These are phyloP conservation scores for Tritrichomonas foetus DNA, from an alignment of 208 protist species.

Conservation along the genomic window DNA sequence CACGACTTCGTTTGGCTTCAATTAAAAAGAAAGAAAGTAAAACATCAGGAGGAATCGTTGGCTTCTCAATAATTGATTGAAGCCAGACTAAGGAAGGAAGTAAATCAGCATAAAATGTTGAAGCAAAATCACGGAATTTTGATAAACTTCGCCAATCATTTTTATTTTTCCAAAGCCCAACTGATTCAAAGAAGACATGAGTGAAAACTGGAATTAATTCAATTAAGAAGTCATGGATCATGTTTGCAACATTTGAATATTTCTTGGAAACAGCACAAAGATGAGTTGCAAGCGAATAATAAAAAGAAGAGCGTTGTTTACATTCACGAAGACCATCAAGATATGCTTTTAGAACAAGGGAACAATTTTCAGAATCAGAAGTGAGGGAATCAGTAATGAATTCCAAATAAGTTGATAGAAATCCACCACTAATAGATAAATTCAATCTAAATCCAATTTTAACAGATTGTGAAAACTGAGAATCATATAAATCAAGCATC, in stretches of 20 bases:
- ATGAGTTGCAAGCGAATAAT: conserved; percentile 9
- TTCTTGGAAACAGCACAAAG: not conserved
- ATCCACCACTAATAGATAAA: not conserved
- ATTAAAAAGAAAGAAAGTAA: not conserved
- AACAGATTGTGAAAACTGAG: conserved; percentile 5
- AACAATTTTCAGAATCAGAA: not conserved
- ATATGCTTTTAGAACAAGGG: not conserved
- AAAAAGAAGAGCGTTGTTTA: not conserved
- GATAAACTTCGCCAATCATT: not conserved
- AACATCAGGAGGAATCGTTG: not conserved
- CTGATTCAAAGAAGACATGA: not conserved
- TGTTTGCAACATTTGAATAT: not conserved
- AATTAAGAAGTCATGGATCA: not conserved
- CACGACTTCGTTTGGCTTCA: not conserved
- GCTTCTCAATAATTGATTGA: not conserved
- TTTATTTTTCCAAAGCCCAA: not conserved
- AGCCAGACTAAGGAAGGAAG: not conserved
- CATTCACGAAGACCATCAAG: not conserved
- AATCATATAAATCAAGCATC: conserved; percentile 31
- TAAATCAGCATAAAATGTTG: not conserved
- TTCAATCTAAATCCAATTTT: not conserved
- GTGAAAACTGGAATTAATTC: not conserved
- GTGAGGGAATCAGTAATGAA: not conserved
- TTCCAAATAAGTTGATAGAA: not conserved
- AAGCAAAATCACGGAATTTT: not conserved